Evolutionary conservation across 257 asterid genomes (phyloP).

Genomic region (Solanum etuberosum): DNA sequence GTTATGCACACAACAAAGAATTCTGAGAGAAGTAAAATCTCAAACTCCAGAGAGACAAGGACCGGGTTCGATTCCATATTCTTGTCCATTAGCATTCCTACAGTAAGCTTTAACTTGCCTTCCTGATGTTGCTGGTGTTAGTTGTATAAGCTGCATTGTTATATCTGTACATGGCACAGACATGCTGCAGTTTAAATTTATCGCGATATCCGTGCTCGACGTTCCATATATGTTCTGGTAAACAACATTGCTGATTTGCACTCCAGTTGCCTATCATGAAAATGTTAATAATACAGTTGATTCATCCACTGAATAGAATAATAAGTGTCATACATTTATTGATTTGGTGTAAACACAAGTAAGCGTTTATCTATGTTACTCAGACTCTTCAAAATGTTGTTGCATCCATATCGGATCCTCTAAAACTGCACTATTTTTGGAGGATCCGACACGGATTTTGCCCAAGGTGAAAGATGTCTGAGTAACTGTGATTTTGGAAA

Average conservation of each 20-base stretch:
- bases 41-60: conserved; percentile 23
- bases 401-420: neutral
- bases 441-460: neutral
- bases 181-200: conserved; percentile 49
- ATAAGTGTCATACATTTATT: neutral
- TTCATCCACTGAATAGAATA: neutral
- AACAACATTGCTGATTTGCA: conserved; percentile 37
- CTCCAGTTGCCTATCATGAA: conserved; percentile 41
- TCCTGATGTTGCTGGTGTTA: conserved; percentile 13
- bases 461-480: neutral
- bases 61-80: conserved; percentile 26
- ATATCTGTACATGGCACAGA: conserved; percentile 37
- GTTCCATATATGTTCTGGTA: conserved; percentile 36
- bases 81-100: conserved; percentile 36
- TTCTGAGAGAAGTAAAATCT: neutral
- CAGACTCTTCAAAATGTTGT: neutral
- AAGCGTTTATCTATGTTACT: neutral
- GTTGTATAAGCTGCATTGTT: conserved; percentile 22
- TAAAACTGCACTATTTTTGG: neutral
- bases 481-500: neutral
- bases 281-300: neutral
- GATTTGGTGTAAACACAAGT: neutral
- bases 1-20: neutral
- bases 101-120: conserved; percentile 32
- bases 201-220: conserved; percentile 30